Conservation (phyloP, 768 basidiomycete species). For the Russula sp. region DNA sequence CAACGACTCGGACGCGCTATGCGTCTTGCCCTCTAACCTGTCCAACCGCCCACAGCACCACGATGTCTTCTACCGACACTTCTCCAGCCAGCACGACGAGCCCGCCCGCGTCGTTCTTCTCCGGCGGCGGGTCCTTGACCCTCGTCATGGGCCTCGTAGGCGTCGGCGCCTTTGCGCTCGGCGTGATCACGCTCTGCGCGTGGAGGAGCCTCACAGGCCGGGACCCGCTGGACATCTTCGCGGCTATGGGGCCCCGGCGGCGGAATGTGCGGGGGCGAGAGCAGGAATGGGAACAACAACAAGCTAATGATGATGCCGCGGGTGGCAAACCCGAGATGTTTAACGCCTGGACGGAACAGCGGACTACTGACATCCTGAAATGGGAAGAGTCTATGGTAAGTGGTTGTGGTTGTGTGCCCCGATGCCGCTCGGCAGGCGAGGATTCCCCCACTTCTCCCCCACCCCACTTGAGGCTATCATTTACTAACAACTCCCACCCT, state of each 20-base stretch:
- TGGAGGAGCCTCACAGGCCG: constrained; percentile 10
- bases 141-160: constrained; percentile 18
- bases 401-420: neutral
- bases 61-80: neutral
- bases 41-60: neutral
- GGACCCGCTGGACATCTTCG: neutral
- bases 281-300: neutral
- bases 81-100: neutral
- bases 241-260: neutral
- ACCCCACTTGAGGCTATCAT: too few relatives aligned
- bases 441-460: too few relatives aligned
- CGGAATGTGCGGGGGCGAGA: neutral
- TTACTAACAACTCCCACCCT: neutral
- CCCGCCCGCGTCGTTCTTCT: neutral
- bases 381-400: constrained; percentile 17
- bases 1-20: too few relatives aligned
- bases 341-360: constrained; percentile 14
- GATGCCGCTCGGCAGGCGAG: too few relatives aligned
- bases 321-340: constrained; percentile 15
- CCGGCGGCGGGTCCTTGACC: constrained; percentile 1
- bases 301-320: neutral
- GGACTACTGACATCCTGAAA: neutral
- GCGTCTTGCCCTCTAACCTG: neutral
- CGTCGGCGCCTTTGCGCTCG: constrained; percentile 7
- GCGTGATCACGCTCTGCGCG: neutral